Percentiles rank a stretch among this genome's conserved stretches.
Evolutionary conservation across 257 asterid genomes (phyloP).

Genomic region (Henckelia pumila): DNA sequence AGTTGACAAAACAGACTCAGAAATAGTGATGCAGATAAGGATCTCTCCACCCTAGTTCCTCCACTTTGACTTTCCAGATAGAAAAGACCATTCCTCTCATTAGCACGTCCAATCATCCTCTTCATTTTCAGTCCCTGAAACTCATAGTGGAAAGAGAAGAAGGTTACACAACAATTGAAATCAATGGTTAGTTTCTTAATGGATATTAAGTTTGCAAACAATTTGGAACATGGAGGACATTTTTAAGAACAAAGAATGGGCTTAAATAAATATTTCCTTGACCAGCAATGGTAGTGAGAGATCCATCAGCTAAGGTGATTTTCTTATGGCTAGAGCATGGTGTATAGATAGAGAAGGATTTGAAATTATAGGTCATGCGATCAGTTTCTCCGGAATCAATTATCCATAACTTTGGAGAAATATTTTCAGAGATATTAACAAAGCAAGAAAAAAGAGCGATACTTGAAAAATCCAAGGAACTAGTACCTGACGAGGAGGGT

Average conservation of each 20-base stretch:
- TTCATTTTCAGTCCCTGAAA: slow-evolving; percentile 11
- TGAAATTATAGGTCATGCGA: background rate
- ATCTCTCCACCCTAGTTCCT: background rate
- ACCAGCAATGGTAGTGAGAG: slow-evolving; percentile 19
- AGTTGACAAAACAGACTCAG: background rate
- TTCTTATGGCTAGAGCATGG: slow-evolving; percentile 2
- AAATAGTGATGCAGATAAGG: background rate
- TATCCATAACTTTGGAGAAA: background rate
- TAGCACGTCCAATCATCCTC: slow-evolving; percentile 21
- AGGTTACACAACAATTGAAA: background rate
- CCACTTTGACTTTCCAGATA: slow-evolving; percentile 4
- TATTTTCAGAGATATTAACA: background rate
- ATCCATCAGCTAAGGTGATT: slow-evolving; percentile 17
- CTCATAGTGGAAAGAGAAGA: background rate
- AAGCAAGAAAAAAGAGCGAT: background rate
- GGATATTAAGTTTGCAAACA: slow-evolving; percentile 11
- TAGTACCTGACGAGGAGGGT: background rate
- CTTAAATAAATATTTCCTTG: background rate
- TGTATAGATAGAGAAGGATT: background rate
- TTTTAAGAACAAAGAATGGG: background rate
- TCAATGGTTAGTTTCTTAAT: slow-evolving; percentile 4
- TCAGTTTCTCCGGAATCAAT: slow-evolving; percentile 20
- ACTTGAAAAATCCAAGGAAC: slow-evolving; percentile 18
- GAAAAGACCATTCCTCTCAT: slow-evolving; percentile 6
- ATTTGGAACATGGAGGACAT: slow-evolving; percentile 22